Percentiles rank a stretch among this genome's conserved stretches.
Evolutionary conservation across 805 yeast genomes (phyloP).

Genomic region (Starmerella floricola): DNA sequence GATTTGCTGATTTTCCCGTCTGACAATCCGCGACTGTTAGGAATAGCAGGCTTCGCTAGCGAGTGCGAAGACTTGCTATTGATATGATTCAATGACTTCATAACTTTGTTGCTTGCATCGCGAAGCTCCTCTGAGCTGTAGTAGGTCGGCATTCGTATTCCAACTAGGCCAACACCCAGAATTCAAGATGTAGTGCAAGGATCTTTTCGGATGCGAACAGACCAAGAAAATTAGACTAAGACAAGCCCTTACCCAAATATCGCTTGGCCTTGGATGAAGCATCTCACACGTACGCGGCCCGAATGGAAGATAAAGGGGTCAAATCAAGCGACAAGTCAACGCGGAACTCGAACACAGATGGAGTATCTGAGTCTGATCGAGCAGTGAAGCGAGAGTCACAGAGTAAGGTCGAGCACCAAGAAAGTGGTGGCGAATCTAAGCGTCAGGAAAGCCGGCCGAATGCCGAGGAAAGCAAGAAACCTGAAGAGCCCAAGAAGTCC

Average conservation of each 20-base stretch:
- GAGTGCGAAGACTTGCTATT: conserved; percentile 11
- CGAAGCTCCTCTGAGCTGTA: conserved; percentile 23
- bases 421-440: no score
- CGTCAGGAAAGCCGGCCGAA: no score
- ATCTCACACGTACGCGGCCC: background rate
- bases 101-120: conserved; percentile 22
- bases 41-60: conserved; percentile 19
- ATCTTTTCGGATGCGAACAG: no score
- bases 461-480: background rate
- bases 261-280: background rate
- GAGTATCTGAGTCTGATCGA: no score
- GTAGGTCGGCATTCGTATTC: conserved; percentile 11
- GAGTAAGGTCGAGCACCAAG: no score
- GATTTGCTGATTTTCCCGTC: conserved; percentile 19
- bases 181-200: no score
- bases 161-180: no score
- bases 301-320: no score
- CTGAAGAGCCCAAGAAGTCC: background rate
- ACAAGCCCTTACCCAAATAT: background rate
- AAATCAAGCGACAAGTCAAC: no score
- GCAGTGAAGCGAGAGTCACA: no score
- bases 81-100: conserved; percentile 21
- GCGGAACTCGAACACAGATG: no score
- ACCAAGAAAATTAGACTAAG: background rate
- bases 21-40: conserved; percentile 18